These are phyloP conservation scores for Aspergillus asperescens DNA, from an alignment of 495 filamentous ascomycete genomes.

Conservation along the genomic window DNA sequence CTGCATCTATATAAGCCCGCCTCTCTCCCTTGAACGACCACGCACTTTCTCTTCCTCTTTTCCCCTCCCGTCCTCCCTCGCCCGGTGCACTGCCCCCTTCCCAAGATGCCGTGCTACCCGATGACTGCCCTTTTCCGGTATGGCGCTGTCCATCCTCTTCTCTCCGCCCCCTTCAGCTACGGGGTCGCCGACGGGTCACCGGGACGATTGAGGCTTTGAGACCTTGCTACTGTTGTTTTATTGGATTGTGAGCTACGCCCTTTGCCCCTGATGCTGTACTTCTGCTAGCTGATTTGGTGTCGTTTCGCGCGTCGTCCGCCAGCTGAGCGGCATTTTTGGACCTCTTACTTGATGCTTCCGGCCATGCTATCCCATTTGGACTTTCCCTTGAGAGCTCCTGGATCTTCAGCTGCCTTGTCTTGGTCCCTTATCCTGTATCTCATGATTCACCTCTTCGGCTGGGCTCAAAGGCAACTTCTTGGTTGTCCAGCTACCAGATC, in stretches of 20 bases:
- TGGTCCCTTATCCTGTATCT: background rate
- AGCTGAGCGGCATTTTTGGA: background rate
- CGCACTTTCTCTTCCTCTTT: conserved; percentile 18
- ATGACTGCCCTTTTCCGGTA: conserved; percentile 11
- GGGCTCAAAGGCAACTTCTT: background rate
- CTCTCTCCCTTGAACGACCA: conserved; percentile 14
- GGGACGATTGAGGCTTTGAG: conserved; percentile 1
- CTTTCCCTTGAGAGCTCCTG: background rate
- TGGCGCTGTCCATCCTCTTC: background rate
- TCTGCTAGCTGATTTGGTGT: background rate
- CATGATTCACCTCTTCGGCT: background rate
- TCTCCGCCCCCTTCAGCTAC: conserved; percentile 11
- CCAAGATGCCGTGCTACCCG: conserved; percentile 15
- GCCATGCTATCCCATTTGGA: background rate
- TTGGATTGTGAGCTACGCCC: conserved; percentile 2
- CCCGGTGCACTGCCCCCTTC: conserved; percentile 13
- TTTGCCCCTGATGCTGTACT: background rate
- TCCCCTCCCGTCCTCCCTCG: background rate
- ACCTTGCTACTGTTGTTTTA: conserved; percentile 8
- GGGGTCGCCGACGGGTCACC: conserved; percentile 13
- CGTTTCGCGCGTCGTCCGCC: background rate
- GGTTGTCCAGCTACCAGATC: background rate
- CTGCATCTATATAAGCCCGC: conserved; percentile 18
- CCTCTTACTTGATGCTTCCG: background rate
- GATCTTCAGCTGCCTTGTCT: background rate